Evolutionary conservation across 2,329 filamentous ascomycete genomes (phyloP).

Genomic region (Rhexocercosporidium sp.): DNA sequence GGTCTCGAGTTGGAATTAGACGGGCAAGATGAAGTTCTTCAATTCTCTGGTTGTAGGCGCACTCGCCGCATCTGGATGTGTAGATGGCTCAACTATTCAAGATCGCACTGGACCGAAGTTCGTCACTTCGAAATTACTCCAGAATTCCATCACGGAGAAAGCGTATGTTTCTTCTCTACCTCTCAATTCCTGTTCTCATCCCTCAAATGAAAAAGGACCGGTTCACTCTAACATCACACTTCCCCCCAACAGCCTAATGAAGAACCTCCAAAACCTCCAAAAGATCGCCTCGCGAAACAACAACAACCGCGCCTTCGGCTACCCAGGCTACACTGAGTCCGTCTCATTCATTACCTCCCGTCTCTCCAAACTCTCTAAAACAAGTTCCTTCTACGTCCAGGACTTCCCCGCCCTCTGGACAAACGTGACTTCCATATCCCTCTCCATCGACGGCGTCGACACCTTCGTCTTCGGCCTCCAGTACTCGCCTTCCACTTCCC

Average conservation of each 20-base stretch:
- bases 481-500: slow-evolving; percentile 37
- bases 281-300: slow-evolving; percentile 22
- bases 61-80: neutral
- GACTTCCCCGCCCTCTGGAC: slow-evolving; percentile 23
- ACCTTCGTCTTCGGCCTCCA: slow-evolving; percentile 21
- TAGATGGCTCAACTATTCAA: slow-evolving; percentile 15
- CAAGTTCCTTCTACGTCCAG: slow-evolving; percentile 16
- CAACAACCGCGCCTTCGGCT: slow-evolving; percentile 25
- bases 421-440: slow-evolving; percentile 20
- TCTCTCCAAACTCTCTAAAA: slow-evolving; percentile 19
- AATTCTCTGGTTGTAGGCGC: neutral
- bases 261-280: slow-evolving; percentile 22
- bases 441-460: slow-evolving; percentile 13
- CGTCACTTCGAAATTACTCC: slow-evolving; percentile 20
- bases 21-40: slow-evolving; percentile 4
- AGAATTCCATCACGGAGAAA: slow-evolving; percentile 22
- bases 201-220: neutral
- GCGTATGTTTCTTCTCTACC: neutral
- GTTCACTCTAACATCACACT: neutral
- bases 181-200: neutral
- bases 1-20: neutral
- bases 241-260: slow-evolving; percentile 23
- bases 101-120: slow-evolving; percentile 17
- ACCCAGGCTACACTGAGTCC: slow-evolving; percentile 24
- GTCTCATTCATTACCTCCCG: slow-evolving; percentile 19